Conservation (phyloP, 2,329 filamentous ascomycete species). For the Rosellinia necatrix region DNA sequence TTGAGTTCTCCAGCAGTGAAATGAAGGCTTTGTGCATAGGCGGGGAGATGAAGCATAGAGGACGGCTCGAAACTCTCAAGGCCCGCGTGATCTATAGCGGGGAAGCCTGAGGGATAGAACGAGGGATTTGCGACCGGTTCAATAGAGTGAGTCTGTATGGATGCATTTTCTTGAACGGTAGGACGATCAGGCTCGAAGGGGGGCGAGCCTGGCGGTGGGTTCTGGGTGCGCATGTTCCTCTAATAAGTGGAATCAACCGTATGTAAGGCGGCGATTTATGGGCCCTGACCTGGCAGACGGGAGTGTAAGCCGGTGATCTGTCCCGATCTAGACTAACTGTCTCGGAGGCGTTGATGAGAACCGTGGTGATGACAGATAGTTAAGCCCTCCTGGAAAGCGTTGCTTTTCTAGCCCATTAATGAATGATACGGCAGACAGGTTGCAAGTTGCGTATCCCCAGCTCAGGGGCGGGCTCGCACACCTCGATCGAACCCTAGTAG, state of each 20-base stretch:
- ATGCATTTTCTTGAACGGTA: conserved; percentile 32
- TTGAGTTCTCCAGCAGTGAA: background rate
- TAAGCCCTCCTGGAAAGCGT: conserved; percentile 15
- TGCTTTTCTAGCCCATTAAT: conserved; percentile 23
- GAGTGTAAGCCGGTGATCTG: conserved; percentile 2
- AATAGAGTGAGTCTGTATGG: conserved; percentile 22
- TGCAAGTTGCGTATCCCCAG: conserved; percentile 13
- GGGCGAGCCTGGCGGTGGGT: conserved; percentile 33
- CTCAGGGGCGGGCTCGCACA: conserved; percentile 7
- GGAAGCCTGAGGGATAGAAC: background rate
- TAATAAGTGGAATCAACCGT: background rate
- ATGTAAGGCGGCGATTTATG: background rate
- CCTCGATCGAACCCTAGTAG: background rate
- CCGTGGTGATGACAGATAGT: conserved; percentile 6
- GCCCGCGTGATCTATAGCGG: conserved; percentile 7
- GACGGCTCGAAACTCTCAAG: conserved; percentile 5
- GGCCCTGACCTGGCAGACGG: background rate
- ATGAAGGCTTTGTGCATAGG: conserved; percentile 7
- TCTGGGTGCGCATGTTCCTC: conserved; percentile 25
- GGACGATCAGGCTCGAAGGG: conserved; percentile 32
- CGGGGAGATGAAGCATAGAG: background rate
- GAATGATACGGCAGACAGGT: too few relatives aligned
- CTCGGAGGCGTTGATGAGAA: conserved; percentile 1
- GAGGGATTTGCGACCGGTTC: conserved; percentile 25
- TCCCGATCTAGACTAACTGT: conserved; percentile 8